A percentile compares a stretch with the other conserved stretches of the same genome.
Evolutionary conservation across 352 stramenopile genomes (phyloP).

Genomic region (Blastocystis sp.): DNA sequence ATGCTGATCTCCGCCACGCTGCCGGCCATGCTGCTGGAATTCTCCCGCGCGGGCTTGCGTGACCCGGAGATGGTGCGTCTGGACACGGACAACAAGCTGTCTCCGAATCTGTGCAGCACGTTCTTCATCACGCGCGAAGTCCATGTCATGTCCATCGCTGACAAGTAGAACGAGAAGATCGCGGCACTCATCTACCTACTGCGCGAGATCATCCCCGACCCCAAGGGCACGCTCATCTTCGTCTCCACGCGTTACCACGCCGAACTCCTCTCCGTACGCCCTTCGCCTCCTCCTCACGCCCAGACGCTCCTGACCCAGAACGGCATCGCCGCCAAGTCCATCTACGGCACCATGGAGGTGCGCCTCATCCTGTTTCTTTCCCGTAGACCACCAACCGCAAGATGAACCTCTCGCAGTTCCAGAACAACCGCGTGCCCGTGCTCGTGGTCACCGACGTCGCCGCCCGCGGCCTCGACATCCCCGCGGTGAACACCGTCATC

Average conservation of each 20-base stretch:
- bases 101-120: slow-evolving; percentile 89
- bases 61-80: slow-evolving; percentile 93
- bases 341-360: slow-evolving; percentile 88
- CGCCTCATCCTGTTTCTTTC: slow-evolving; percentile 12
- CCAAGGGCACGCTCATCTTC: slow-evolving; percentile 94
- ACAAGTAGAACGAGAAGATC: slow-evolving; percentile 71
- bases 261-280: slow-evolving; percentile 92
- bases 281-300: slow-evolving; percentile 75
- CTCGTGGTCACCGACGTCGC: slow-evolving; percentile 81
- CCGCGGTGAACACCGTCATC: slow-evolving; percentile 90
- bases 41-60: slow-evolving; percentile 92
- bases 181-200: slow-evolving; percentile 92
- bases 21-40: slow-evolving; percentile 92
- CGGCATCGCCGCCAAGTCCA: slow-evolving; percentile 79
- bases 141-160: neutral
- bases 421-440: slow-evolving; percentile 83
- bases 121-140: slow-evolving; percentile 88
- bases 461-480: slow-evolving; percentile 82
- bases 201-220: slow-evolving; percentile 85
- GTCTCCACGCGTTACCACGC: slow-evolving; percentile 94
- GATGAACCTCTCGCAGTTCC: slow-evolving; percentile 81
- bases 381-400: slow-evolving; percentile 74
- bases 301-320: slow-evolving; percentile 48
- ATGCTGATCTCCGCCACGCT: slow-evolving; percentile 93
- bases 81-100: slow-evolving; percentile 95